These are phyloP conservation scores for Neoarthrinium moseri DNA, from an alignment of 2,329 filamentous ascomycete genomes.

Conservation along the genomic window DNA sequence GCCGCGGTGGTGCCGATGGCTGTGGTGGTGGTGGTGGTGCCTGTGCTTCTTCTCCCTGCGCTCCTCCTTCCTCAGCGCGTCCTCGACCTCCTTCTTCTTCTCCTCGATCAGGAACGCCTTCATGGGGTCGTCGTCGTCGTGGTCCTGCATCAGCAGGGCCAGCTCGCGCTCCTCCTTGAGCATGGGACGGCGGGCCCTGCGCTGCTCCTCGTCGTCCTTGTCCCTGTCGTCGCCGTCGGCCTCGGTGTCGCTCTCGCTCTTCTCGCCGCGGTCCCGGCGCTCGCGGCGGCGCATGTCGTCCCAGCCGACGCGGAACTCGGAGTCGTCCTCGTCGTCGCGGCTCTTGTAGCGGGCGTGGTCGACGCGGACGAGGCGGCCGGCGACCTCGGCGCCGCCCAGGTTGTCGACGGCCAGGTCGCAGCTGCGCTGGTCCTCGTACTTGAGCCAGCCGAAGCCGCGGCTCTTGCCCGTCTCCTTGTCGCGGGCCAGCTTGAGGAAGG, in stretches of 20 bases:
- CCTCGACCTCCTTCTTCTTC: conserved; percentile 84
- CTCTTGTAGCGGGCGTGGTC: conserved; percentile 93
- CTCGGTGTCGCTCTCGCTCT: conserved; percentile 41
- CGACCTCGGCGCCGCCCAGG: conserved; percentile 79
- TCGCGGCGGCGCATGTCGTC: conserved; percentile 56
- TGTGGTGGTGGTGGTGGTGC: conserved; percentile 41
- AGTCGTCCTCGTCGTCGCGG: conserved; percentile 72
- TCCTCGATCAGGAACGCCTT: conserved; percentile 85
- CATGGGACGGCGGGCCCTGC: conserved; percentile 52
- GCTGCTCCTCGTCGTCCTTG: conserved; percentile 39
- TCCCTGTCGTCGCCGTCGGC: conserved; percentile 37
- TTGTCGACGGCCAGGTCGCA: conserved; percentile 97
- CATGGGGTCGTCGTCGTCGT: conserved; percentile 98
- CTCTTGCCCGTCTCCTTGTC: conserved; percentile 97
- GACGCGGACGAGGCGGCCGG: conserved; percentile 78
- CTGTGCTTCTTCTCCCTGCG: conserved; percentile 46
- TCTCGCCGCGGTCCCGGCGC: conserved; percentile 20
- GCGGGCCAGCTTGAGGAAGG: conserved; percentile 86
- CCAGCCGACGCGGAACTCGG: conserved; percentile 59
- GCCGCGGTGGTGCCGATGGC: conserved; percentile 45
- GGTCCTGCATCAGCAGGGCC: conserved; percentile 69
- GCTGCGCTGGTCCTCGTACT: conserved; percentile 97
- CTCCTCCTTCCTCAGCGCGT: conserved; percentile 59
- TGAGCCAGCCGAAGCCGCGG: conserved; percentile 91
- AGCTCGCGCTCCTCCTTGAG: conserved; percentile 82